Evolutionary conservation across 805 yeast genomes (phyloP).

Genomic region (Clavispora asparagi): DNA sequence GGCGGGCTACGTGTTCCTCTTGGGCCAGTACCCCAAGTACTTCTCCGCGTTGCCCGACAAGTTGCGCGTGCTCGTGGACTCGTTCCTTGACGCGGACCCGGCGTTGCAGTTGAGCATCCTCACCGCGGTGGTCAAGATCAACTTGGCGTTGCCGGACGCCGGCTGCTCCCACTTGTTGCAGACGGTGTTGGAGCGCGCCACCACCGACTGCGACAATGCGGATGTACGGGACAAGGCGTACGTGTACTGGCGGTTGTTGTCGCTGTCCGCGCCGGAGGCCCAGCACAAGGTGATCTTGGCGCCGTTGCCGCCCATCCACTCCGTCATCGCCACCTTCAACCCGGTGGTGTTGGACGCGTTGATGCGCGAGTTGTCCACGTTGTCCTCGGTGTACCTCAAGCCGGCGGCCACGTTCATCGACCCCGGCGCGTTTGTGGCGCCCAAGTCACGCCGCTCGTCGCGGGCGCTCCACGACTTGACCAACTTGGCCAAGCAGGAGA

Average conservation of each 20-base stretch:
- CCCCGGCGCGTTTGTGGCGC: conserved; percentile 18
- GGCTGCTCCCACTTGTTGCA: conserved; percentile 46
- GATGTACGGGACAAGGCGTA: conserved; percentile 80
- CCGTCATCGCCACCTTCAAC: conserved; percentile 68
- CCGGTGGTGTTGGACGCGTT: conserved; percentile 64
- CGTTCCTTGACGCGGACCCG: conserved; percentile 56
- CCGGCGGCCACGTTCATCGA: conserved; percentile 66
- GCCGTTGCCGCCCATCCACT: conserved; percentile 63
- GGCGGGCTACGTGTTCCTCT: conserved; percentile 61
- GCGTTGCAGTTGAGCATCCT: conserved; percentile 55
- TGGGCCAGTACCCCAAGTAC: conserved; percentile 65
- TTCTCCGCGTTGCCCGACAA: conserved; percentile 49
- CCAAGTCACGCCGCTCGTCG: conserved; percentile 13
- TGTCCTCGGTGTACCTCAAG: conserved; percentile 85
- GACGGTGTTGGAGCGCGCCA: conserved; percentile 54
- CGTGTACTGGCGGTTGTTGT: conserved; percentile 73
- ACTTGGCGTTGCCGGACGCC: conserved; percentile 17
- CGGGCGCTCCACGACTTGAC: conserved; percentile 69
- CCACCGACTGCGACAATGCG: conserved; percentile 61
- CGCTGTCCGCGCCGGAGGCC: conserved; percentile 36
- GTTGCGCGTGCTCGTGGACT: conserved; percentile 42
- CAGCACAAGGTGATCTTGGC: conserved; percentile 54
- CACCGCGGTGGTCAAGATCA: conserved; percentile 58
- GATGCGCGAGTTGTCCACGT: conserved; percentile 70
- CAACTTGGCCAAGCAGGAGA: conserved; percentile 71